Evolutionary conservation across 148 eudicot species (phyloP), one percentile per base, ranked within the genome.

Genomic region (Diospyros kaki): DNA sequence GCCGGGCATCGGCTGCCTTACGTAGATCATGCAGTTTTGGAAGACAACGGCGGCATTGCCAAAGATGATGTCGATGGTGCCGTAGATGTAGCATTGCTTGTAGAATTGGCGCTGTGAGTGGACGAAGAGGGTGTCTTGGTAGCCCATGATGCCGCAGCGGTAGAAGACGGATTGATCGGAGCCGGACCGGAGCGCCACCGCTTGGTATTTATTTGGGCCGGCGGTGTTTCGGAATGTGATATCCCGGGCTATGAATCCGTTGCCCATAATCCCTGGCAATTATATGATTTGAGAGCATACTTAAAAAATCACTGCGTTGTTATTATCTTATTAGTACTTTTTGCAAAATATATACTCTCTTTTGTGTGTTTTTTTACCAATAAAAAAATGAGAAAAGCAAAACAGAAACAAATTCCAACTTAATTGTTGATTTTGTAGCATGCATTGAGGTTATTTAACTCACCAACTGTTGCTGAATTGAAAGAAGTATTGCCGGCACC

Each of bases 11-110:
- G 88, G 86, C 51, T 56, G 77, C 9, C 87, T 51, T 0, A 75
- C 87, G 53, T 76, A 79, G 13, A 85, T 85, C 67, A 76, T 60
- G 70, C 83, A 79, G 68, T 75, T 79, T 43, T 85, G 87, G 41
- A 77, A 46, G 0, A 75, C 80, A 3, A 76, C 73, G 10, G 72
- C 78, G 8, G 78, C 78, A 11, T 76, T 76, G 15, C 78, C 78
- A 9, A 76, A 68, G 3, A 76, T 68, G 50, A 76, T 58, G 14
- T 76, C 78, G 3, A 76, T 28, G 1, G 73, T 76, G 28, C 73
- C 78, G 4, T 45, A 68, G 15, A 76, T 68, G 43, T 76, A 59
- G 64, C 78, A 76, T 38, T 4, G 1, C 44, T 68, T 76, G 73
- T 45, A 76, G 40, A 76, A 76, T 17, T 76, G 78, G 14, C 78